phyloP scores from a whole-genome alignment of 2,329 filamentous ascomycete genomes.

The Aspergillus flavus region DNA sequence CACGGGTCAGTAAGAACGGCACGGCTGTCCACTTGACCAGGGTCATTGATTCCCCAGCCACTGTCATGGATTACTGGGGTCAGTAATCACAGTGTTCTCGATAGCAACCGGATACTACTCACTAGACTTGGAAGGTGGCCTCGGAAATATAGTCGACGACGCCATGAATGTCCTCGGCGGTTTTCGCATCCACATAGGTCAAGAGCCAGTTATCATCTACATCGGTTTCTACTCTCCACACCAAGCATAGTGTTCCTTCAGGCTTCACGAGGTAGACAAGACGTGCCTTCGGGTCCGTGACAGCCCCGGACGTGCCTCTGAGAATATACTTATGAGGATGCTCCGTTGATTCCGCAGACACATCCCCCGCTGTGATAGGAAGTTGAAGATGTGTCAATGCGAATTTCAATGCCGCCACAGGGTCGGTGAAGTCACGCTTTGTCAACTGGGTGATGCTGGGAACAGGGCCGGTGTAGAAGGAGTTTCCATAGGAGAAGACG shows the following conservation, averaged over 20 bases:
- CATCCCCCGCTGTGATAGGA: not conserved
- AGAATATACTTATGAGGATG: conserved; percentile 7
- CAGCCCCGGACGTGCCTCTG: conserved; percentile 8
- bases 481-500: conserved; percentile 20
- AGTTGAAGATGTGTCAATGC: conserved; percentile 7
- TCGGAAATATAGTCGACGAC: conserved; percentile 19
- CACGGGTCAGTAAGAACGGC: conserved; percentile 13
- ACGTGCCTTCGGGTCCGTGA: conserved; percentile 15
- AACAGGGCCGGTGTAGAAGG: conserved; percentile 16
- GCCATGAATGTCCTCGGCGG: conserved; percentile 10
- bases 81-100: not conserved
- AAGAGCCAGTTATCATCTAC: conserved; percentile 16
- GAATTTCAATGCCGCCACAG: conserved; percentile 11
- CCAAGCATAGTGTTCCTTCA: conserved; percentile 2
- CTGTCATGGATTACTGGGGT: not conserved
- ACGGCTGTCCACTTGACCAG: conserved; percentile 11
- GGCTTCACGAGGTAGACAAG: conserved; percentile 15
- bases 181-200: conserved; percentile 16
- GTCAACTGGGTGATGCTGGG: conserved; percentile 1
- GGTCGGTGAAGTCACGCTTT: conserved; percentile 8
- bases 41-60: conserved; percentile 18
- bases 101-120: not conserved
- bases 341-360: not conserved
- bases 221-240: conserved; percentile 19
- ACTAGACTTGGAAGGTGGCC: conserved; percentile 20